Percentiles rank a stretch among this genome's conserved stretches.
Conservation (phyloP, 257 asterid genomes). For the Dorcoceras hygrometricum region DNA sequence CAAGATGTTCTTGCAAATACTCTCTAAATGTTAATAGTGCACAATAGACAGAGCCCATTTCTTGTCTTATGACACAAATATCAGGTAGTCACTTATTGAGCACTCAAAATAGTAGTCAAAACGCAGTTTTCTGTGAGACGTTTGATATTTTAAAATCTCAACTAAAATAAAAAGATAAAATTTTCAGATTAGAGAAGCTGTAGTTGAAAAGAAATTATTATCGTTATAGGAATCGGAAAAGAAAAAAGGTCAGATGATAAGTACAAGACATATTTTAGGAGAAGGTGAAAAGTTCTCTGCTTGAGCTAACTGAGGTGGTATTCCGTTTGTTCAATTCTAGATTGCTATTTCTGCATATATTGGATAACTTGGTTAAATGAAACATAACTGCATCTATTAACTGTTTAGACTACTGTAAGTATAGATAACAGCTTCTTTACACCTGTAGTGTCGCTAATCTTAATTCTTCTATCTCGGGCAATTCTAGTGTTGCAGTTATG, state of each 20-base stretch:
- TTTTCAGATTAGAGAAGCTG: too few species aligned
- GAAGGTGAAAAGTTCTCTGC: neutral
- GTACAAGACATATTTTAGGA: neutral
- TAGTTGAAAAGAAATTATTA: too few species aligned
- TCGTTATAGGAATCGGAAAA: neutral
- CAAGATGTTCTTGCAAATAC: too few species aligned
- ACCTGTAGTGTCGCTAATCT: neutral
- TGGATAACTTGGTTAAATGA: constrained; percentile 3
- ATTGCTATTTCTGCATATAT: neutral
- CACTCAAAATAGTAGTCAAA: neutral
- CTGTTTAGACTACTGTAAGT: neutral
- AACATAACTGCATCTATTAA: constrained; percentile 9
- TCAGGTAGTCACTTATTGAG: neutral
- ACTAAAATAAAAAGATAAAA: too few species aligned
- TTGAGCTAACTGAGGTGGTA: neutral
- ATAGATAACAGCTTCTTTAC: constrained; percentile 1
- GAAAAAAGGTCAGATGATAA: neutral
- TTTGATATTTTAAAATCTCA: too few species aligned
- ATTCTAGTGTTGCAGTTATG: constrained; percentile 93
- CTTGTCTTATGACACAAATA: neutral
- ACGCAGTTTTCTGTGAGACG: neutral
- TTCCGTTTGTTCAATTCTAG: neutral
- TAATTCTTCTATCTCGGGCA: constrained; percentile 10
- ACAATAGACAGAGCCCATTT: neutral
- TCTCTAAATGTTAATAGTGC: too few species aligned